phyloP scores from a whole-genome alignment of 2,329 filamentous ascomycete species.

The Fusarium musae region DNA sequence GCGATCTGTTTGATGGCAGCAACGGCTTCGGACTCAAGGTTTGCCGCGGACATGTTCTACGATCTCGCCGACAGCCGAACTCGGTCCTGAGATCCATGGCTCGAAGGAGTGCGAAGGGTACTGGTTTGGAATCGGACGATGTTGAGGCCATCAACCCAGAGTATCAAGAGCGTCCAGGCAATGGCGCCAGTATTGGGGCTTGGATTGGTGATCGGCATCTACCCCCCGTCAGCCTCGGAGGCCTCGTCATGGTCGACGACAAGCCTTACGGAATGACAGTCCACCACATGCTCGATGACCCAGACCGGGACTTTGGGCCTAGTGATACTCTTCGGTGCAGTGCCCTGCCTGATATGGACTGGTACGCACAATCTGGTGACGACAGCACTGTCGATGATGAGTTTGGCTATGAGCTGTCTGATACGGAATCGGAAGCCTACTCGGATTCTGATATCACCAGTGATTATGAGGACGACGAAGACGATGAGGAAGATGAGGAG shows the following conservation, averaged over 20 bases:
- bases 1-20: constrained; percentile 70
- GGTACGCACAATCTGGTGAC: constrained; percentile 56
- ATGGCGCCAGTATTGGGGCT: constrained; percentile 92
- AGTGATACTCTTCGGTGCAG: constrained; percentile 51
- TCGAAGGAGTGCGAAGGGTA: constrained; percentile 44
- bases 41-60: constrained; percentile 73
- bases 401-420: constrained; percentile 70
- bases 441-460: constrained; percentile 65
- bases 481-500: constrained; percentile 65
- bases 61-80: constrained; percentile 63
- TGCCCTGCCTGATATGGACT: constrained; percentile 53
- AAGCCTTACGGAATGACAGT: constrained; percentile 94
- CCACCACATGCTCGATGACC: constrained; percentile 91
- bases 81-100: constrained; percentile 49
- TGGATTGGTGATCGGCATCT: constrained; percentile 87
- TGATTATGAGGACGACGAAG: constrained; percentile 61
- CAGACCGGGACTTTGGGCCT: constrained; percentile 57
- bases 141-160: constrained; percentile 71
- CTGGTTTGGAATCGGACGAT: constrained; percentile 53
- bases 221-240: constrained; percentile 90
- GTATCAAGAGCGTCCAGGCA: constrained; percentile 81
- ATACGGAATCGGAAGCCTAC: constrained; percentile 66
- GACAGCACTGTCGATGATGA: constrained; percentile 63
- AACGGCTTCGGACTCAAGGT: constrained; percentile 75
- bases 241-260: constrained; percentile 85